These are phyloP conservation scores for Penicillium olsonii DNA, from an alignment of 2,329 filamentous ascomycete species.

Conservation along the genomic window DNA sequence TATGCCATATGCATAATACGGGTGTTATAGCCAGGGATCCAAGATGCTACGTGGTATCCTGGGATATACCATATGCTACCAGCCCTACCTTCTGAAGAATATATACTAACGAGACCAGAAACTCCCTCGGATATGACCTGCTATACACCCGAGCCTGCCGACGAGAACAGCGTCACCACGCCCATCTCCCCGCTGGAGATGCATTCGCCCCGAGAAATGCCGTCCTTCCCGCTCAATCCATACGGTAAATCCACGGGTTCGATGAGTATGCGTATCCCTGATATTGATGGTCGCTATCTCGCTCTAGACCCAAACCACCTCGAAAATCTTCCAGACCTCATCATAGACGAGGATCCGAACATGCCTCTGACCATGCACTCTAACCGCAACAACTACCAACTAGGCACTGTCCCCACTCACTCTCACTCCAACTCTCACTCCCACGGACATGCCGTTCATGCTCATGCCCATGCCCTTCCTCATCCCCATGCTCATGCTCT, in stretches of 20 bases:
- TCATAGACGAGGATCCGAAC: slow-evolving; percentile 28
- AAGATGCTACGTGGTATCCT: not conserved
- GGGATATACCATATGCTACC: not conserved
- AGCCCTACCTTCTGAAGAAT: not conserved
- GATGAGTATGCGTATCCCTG: slow-evolving; percentile 9
- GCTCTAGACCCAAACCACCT: slow-evolving; percentile 26
- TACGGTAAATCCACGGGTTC: slow-evolving; percentile 8
- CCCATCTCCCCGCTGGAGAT: slow-evolving; percentile 32
- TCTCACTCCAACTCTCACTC: not conserved
- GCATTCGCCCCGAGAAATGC: slow-evolving; percentile 28
- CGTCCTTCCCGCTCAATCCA: slow-evolving; percentile 11
- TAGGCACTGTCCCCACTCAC: slow-evolving; percentile 3
- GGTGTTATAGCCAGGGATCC: not conserved
- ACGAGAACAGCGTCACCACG: slow-evolving; percentile 25
- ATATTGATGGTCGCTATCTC: slow-evolving; percentile 10
- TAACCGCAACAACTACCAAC: slow-evolving; percentile 14
- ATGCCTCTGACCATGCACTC: slow-evolving; percentile 21
- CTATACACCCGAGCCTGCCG: slow-evolving; percentile 38
- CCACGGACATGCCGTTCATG: not conserved
- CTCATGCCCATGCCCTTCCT: not conserved
- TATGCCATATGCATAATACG: not conserved
- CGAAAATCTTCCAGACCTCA: slow-evolving; percentile 27
- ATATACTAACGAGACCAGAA: slow-evolving; percentile 21
- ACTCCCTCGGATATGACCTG: slow-evolving; percentile 43
- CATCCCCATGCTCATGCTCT: not conserved